Percentiles rank a stretch among this genome's conserved stretches.
phyloP scores from a whole-genome alignment of 169 alveolate species.

The Pseudocohnilembus persalinus region DNA sequence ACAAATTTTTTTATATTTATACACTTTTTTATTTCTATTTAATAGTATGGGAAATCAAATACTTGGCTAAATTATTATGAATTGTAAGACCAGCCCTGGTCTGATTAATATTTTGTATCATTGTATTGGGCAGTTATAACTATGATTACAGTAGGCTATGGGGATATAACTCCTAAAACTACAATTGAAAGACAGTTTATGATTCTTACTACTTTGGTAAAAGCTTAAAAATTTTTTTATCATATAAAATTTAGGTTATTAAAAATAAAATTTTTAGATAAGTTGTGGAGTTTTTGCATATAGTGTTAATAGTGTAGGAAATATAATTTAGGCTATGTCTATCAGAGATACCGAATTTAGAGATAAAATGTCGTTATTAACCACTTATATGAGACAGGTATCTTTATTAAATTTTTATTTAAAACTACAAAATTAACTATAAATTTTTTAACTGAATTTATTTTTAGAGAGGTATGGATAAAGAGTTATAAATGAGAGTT shows the following conservation, averaged over 20 bases:
- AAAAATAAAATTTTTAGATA: not conserved
- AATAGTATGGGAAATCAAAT: not conserved
- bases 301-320: slow-evolving; percentile 18
- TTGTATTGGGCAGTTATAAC: slow-evolving; percentile 6
- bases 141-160: slow-evolving; percentile 33
- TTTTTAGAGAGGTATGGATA: slow-evolving; percentile 11
- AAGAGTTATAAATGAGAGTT: slow-evolving; percentile 23
- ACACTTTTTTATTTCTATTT: not conserved
- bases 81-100: not conserved
- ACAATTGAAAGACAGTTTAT: slow-evolving; percentile 5
- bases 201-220: not conserved
- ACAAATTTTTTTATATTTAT: not conserved
- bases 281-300: slow-evolving; percentile 32
- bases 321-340: slow-evolving; percentile 1
- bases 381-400: slow-evolving; percentile 10
- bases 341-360: not conserved
- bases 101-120: not conserved
- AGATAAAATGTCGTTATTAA: slow-evolving; percentile 12
- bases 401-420: no score
- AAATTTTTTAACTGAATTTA: no score
- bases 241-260: no score
- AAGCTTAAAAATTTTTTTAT: no score
- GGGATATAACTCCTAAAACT: slow-evolving; percentile 20
- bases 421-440: no score
- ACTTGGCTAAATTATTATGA: slow-evolving; percentile 5